A percentile compares a stretch with the other conserved stretches of the same genome.
These are phyloP conservation scores for Starmerella gropengiesseri DNA, from an alignment of 805 yeast genomes.

Conservation along the genomic window DNA sequence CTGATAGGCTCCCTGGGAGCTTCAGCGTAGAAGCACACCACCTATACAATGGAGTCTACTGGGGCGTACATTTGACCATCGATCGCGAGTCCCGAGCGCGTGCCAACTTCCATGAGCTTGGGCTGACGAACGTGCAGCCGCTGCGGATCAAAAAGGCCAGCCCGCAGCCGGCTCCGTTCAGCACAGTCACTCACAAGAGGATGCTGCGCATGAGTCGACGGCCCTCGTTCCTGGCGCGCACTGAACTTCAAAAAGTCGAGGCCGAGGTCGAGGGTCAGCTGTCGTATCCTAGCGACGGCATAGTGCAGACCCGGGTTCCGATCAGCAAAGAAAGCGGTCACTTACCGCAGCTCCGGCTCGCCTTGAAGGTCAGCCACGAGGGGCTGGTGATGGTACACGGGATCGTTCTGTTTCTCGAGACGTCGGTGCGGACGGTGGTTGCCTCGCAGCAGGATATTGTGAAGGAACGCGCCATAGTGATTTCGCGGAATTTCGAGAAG, in stretches of 20 bases:
- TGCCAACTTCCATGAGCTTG: constrained; percentile 8
- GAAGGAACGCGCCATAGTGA: constrained; percentile 4
- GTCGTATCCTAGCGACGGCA: constrained; percentile 2
- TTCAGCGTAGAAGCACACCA: constrained; percentile 7
- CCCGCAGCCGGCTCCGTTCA: neutral
- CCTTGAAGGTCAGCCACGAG: neutral
- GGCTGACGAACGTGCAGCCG: constrained; percentile 6
- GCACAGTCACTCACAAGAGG: neutral
- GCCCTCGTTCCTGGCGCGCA: constrained; percentile 10
- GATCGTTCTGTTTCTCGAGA: constrained; percentile 10
- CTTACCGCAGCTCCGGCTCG: constrained; percentile 2
- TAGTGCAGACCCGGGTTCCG: constrained; percentile 3
- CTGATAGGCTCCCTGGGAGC: constrained; percentile 9
- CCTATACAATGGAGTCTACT: constrained; percentile 12
- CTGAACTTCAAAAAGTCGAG: neutral
- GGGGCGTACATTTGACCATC: constrained; percentile 14
- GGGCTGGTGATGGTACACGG: constrained; percentile 3
- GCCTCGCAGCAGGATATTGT: neutral
- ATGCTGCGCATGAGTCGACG: constrained; percentile 6
- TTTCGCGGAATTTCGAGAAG: neutral
- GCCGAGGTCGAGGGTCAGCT: constrained; percentile 8
- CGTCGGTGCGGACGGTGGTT: constrained; percentile 4
- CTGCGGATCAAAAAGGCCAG: neutral
- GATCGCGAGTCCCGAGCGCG: constrained; percentile 10
- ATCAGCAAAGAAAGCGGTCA: neutral